Base-by-base conservation (phyloP, 768 basidiomycete species). In the Mycena galopus region DNA sequence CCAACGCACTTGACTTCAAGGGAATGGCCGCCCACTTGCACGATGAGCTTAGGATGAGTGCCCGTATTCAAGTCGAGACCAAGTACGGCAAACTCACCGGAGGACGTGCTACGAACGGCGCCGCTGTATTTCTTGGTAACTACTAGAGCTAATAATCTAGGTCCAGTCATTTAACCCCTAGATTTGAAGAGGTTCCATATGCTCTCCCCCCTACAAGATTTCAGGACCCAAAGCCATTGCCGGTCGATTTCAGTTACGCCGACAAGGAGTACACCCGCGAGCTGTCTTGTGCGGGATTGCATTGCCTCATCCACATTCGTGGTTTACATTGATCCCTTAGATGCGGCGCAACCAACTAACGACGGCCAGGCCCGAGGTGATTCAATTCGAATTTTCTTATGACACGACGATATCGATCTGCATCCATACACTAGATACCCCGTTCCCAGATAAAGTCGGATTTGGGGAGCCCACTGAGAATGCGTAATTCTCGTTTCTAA, bases 101-200 rank as follows among this genome's bases (percentile, higher is more conserved):
- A 14, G 91, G 89, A 17, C 85, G 89, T 33, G 88, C 91, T 4
- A 81, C 76, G 32, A 93, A 92, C 74, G 91, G 91, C 1, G 84
- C 90, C 50, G 89, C 86, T 7, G 88, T 88, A 23, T 94, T 93
- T 78, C 82, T 94, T 44, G 92, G 93, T 92, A 75, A 29, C 83
- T 77, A 25, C 25, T 14, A 8, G 44, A 17, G 29, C 14, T n/a
- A 53, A 17, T 17, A 25, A 23, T 60, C 23, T 3, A 33, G 7
- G 12, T 14, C 9, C 21, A 32, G 7, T 42, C 7, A n/a, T 32
- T 44, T 50, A 17, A 62, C 42, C 21, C 21, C 35, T 44, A 29
- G 57, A 17, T 55, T n/a, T n/a, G n/a, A 37, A 94, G 93, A 95
- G 82, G 83, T 95, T 63, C 92, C 93, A 6, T 95, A 92, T 77